These are phyloP conservation scores for Penicillium hesseltinei DNA, from an alignment of 2,329 filamentous ascomycete species.

Conservation along the genomic window DNA sequence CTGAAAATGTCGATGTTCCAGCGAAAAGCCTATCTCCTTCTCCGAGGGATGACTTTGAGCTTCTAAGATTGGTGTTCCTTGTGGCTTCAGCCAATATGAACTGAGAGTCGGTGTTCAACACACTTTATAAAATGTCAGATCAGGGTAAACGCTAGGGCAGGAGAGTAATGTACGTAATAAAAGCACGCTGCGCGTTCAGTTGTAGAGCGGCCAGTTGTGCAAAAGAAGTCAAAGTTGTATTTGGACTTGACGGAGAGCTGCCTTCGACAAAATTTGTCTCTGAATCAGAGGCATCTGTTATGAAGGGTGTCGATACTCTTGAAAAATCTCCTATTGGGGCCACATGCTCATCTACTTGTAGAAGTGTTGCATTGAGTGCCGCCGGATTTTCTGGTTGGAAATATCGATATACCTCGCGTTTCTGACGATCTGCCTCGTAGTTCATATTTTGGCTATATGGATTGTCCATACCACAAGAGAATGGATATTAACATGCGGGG, in stretches of 20 bases:
- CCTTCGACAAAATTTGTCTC: not conserved
- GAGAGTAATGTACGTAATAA: conserved; percentile 13
- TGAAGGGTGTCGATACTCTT: not conserved
- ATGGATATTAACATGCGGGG: not conserved
- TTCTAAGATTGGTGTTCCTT: conserved; percentile 6
- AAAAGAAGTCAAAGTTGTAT: conserved; percentile 17
- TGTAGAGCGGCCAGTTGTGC: conserved; percentile 16
- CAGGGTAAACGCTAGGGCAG: not conserved
- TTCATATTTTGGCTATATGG: not conserved
- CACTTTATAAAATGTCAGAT: conserved; percentile 4
- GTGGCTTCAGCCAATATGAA: conserved; percentile 20
- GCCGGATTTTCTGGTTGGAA: conserved; percentile 15
- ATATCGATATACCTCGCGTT: conserved; percentile 19
- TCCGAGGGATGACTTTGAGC: not conserved
- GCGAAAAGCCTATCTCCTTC: not conserved
- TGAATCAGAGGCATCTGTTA: not conserved
- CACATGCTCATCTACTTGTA: not conserved
- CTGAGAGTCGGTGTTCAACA: conserved; percentile 15
- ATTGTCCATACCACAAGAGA: not conserved
- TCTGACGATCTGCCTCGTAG: conserved; percentile 13
- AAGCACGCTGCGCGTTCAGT: conserved; percentile 13
- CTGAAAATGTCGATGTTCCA: conserved; percentile 7
- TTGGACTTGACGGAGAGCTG: conserved; percentile 6
- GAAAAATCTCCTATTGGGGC: not conserved
- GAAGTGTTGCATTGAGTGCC: conserved; percentile 4